These are phyloP conservation scores for Coemansia erecta DNA, from an alignment of 192 early-diverging fungal genomes.

Conservation along the genomic window DNA sequence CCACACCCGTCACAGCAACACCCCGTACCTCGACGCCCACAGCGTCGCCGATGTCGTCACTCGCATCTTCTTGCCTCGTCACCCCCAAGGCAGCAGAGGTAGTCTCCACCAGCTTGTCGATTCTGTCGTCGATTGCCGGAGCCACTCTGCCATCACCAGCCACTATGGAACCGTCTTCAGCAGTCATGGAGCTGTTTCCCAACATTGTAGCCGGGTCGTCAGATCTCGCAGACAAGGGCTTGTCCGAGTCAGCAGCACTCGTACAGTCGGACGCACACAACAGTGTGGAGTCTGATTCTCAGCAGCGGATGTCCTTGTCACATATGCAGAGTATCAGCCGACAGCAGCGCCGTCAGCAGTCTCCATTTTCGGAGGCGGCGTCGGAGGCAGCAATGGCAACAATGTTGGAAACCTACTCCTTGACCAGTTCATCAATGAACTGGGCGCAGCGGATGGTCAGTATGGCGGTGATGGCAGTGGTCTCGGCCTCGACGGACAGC, in stretches of 20 bases:
- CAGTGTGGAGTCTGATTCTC: conserved; percentile 49
- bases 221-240: conserved; percentile 52
- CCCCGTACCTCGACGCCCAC: not conserved
- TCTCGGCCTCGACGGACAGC: conserved; percentile 44
- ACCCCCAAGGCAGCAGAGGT: not conserved
- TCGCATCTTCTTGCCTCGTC: conserved; percentile 11
- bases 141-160: conserved; percentile 25
- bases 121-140: conserved; percentile 21
- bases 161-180: conserved; percentile 18
- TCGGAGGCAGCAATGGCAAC: conserved; percentile 20
- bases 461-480: conserved; percentile 37
- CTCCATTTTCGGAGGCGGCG: conserved; percentile 17
- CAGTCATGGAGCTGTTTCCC: conserved; percentile 33
- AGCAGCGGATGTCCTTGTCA: conserved; percentile 56
- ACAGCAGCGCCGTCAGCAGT: conserved; percentile 33
- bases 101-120: conserved; percentile 1
- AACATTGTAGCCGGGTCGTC: conserved; percentile 31
- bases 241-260: conserved; percentile 59
- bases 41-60: not conserved
- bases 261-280: conserved; percentile 50
- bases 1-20: conserved; percentile 1
- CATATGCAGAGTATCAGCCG: conserved; percentile 51
- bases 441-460: conserved; percentile 51
- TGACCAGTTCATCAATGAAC: conserved; percentile 51
- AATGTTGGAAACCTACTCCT: conserved; percentile 42